Base-by-base conservation (phyloP, 352 stramenopile genomes). In the Stramenopiles sp. region DNA sequence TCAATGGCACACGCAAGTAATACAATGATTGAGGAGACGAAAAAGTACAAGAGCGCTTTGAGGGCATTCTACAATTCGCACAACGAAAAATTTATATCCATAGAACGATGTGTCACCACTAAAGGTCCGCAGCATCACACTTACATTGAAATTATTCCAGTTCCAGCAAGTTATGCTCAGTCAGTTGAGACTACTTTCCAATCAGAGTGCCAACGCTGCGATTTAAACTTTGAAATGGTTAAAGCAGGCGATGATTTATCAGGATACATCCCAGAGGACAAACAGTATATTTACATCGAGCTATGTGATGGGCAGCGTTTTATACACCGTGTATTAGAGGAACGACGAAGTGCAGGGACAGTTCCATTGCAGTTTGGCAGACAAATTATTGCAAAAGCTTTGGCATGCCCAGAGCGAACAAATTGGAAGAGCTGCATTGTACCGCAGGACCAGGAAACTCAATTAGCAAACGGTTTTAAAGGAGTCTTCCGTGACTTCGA, bases 31-130 rank as follows among this genome's bases (percentile, higher is more conserved):
- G 33, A 80, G 29, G 81, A 83, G 27, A 44, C 81, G 22, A 80
- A 82, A 29, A 22, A 22, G 0, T 83, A 80, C 44, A 83, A 83
- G 32, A 0, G 30, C 0, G 81, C 81, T 7, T 8, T 83, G 44
- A 81, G 80, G 4, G 78, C 75, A 80, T 82, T n/a, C 8, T 32
- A 8, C n/a, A 27, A 32, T 25, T 80, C 76, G 25, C 75, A 4
- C 32, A 81, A 71, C 55, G 55, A 71, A 71, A 71, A 71, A 27
- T 25, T 27, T 71, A 22, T 71, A 27, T 25, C 27, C 27, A 27
- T 71, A 22, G 55, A 71, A 71, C 55, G 55, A 27, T 71, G 55
- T 27, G 55, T 71, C 22, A 71, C 55, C 27, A 71, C 55, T 27
- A 22, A 71, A 27, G 55, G 55, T 27, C 55, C 55, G 55, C 55